These are phyloP conservation scores for Rhizoclosmatium globosum DNA, from an alignment of 192 early-diverging fungal species.

Conservation along the genomic window DNA sequence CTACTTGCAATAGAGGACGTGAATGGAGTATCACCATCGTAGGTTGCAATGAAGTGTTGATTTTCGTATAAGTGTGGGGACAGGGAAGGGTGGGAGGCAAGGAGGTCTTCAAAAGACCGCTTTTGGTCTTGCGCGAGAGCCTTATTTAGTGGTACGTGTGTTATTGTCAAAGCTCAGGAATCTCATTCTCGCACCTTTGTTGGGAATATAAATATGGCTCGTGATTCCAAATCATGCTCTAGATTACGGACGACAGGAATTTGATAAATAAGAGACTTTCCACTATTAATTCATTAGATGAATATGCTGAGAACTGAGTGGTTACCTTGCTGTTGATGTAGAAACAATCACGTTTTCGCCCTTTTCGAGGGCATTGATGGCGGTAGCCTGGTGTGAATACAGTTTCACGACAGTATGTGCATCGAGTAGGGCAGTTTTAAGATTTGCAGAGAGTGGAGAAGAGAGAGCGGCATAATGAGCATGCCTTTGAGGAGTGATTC, in stretches of 20 bases:
- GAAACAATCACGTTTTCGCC: constrained; percentile 68
- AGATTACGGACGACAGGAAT: constrained; percentile 67
- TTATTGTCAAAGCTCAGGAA: too few species aligned
- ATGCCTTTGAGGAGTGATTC: neutral
- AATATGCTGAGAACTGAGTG: constrained; percentile 18
- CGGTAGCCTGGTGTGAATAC: constrained; percentile 78
- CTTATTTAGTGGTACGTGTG: constrained; percentile 15
- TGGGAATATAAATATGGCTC: constrained; percentile 74
- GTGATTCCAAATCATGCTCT: constrained; percentile 43
- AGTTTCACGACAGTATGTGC: constrained; percentile 51
- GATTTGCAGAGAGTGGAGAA: constrained; percentile 31
- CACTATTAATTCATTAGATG: constrained; percentile 54
- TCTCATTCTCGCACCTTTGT: constrained; percentile 63
- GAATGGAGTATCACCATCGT: constrained; percentile 71
- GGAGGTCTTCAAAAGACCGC: constrained; percentile 50
- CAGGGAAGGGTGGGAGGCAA: neutral
- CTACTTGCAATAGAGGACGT: neutral
- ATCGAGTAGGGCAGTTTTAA: constrained; percentile 30
- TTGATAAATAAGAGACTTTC: constrained; percentile 85
- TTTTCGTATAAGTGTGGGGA: constrained; percentile 9
- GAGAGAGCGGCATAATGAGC: neutral
- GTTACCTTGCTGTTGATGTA: constrained; percentile 76
- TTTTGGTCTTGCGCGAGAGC: constrained; percentile 85
- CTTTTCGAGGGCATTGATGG: constrained; percentile 60
- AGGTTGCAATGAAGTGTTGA: constrained; percentile 49